Percentiles rank a stretch among this genome's conserved stretches.
These are phyloP conservation scores for Grigorovia yakushimaensis DNA, from an alignment of 805 yeast species.

Conservation along the genomic window DNA sequence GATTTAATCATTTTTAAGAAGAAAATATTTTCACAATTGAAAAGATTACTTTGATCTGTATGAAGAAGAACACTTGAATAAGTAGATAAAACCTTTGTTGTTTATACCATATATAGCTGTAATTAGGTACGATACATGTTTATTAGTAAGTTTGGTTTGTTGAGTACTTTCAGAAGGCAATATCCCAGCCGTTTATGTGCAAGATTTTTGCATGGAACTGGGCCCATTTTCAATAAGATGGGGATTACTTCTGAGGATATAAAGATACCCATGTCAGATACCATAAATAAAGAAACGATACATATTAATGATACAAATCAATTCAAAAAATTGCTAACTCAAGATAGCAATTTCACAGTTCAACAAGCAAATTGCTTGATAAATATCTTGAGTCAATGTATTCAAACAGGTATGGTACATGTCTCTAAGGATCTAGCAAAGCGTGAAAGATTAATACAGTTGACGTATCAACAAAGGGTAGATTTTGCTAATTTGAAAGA, in stretches of 20 bases:
- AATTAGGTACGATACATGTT: neutral
- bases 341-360: conserved; percentile 59
- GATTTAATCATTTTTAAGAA: conserved; percentile 56
- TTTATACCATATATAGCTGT: neutral
- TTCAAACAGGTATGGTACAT: conserved; percentile 69
- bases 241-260: neutral
- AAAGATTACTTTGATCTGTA: conserved; percentile 19
- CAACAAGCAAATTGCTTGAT: conserved; percentile 78
- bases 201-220: neutral
- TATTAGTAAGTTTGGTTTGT: neutral
- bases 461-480: conserved; percentile 91
- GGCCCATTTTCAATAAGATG: neutral
- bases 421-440: conserved; percentile 74
- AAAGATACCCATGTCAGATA: no score
- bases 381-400: conserved; percentile 57
- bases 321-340: conserved; percentile 52
- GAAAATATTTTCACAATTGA: conserved; percentile 55
- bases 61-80: no score
- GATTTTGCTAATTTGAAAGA: conserved; percentile 93
- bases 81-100: no score
- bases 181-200: neutral
- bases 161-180: neutral
- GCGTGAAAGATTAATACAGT: conserved; percentile 69
- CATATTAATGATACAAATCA: conserved; percentile 64
- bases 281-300: conserved; percentile 16